A percentile compares a stretch with the other conserved stretches of the same genome.
These are phyloP conservation scores for Cafeteria roenbergensis DNA, from an alignment of 108 stramenopile species.

Conservation along the genomic window DNA sequence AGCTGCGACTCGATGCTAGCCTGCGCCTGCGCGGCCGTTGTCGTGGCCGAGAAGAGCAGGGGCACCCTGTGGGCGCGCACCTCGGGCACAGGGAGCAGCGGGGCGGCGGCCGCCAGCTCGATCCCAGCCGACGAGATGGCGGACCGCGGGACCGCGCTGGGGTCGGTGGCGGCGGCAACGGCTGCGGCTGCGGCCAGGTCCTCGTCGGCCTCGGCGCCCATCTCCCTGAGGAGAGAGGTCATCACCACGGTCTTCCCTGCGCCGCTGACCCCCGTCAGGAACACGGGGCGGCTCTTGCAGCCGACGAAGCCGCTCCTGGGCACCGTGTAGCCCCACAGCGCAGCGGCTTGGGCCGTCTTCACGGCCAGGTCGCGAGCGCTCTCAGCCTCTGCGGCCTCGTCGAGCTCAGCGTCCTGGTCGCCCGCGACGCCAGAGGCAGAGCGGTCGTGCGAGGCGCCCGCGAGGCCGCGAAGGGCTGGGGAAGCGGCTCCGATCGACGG, in stretches of 20 bases:
- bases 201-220: not conserved
- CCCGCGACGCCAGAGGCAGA: no score
- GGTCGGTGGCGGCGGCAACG: not conserved
- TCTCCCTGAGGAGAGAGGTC: not conserved
- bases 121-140: no score
- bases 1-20: slow-evolving; percentile 43
- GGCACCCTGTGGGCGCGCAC: slow-evolving; percentile 31
- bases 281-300: slow-evolving; percentile 26
- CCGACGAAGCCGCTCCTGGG: not conserved
- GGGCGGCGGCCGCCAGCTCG: not conserved
- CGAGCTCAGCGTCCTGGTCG: no score
- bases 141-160: not conserved
- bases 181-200: not conserved
- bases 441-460: no score
- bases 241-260: slow-evolving; percentile 43
- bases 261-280: slow-evolving; percentile 46
- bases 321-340: not conserved
- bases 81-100: not conserved
- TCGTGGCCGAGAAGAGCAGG: slow-evolving; percentile 44
- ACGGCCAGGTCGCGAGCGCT: no score
- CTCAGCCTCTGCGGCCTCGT: no score
- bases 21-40: slow-evolving; percentile 44
- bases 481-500: no score
- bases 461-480: no score
- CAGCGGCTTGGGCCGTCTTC: no score